These are phyloP conservation scores for Primulina tabacum DNA, from an alignment of 257 asterid species.

Conservation along the genomic window DNA sequence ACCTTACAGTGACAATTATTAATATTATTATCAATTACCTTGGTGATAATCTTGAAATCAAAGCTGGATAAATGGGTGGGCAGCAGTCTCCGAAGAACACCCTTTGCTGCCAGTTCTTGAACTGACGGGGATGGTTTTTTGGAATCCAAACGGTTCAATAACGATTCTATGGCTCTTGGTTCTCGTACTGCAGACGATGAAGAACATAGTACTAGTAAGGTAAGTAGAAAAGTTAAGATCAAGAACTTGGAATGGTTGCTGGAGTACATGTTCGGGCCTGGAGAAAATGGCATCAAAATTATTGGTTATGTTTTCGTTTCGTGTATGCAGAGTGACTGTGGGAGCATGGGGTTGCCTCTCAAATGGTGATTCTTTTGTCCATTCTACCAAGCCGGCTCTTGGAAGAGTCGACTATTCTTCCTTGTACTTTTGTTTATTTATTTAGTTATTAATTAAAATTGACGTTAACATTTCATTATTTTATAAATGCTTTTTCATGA, in stretches of 20 bases:
- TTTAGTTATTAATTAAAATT: no score
- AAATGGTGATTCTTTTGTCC: no score
- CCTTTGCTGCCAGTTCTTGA: slow-evolving; percentile 84
- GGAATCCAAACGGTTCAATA: slow-evolving; percentile 51
- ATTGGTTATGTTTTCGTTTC: no score
- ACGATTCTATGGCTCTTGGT: slow-evolving; percentile 37
- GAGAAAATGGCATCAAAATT: background rate
- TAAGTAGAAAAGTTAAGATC: slow-evolving; percentile 17
- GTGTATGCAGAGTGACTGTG: no score
- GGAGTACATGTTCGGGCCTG: background rate
- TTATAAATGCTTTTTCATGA: no score
- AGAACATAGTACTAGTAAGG: slow-evolving; percentile 24
- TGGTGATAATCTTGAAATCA: slow-evolving; percentile 51
- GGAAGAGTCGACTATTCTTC: no score
- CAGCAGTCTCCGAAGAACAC: slow-evolving; percentile 73
- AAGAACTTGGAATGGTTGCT: slow-evolving; percentile 24
- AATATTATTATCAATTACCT: slow-evolving; percentile 37
- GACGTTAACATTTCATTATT: no score
- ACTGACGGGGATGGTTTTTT: slow-evolving; percentile 44
- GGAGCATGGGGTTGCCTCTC: no score
- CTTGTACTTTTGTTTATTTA: no score
- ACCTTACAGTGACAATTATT: background rate
- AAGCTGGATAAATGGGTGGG: slow-evolving; percentile 76
- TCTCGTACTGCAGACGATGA: slow-evolving; percentile 40
- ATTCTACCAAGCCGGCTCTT: no score